These are phyloP conservation scores for Hymenoscyphus linearis DNA, from an alignment of 2,329 filamentous ascomycete species.

Conservation along the genomic window DNA sequence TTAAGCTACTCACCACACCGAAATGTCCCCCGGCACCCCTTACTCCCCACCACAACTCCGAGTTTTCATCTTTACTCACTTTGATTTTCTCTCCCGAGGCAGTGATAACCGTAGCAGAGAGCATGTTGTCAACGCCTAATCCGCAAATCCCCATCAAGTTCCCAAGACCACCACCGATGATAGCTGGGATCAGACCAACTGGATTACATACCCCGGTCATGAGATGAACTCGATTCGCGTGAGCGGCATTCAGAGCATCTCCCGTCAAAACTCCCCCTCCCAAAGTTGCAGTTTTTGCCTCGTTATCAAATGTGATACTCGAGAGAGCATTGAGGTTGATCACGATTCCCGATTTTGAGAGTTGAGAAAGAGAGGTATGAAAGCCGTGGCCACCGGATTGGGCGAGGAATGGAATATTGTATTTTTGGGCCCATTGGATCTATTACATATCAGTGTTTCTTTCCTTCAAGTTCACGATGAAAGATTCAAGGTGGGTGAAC, in stretches of 20 bases:
- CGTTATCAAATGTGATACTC: neutral
- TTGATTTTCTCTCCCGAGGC: neutral
- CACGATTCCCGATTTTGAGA: neutral
- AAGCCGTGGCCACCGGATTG: slow-evolving; percentile 12
- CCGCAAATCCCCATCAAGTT: neutral
- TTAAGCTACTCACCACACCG: neutral
- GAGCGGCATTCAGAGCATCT: slow-evolving; percentile 1
- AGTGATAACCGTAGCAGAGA: neutral
- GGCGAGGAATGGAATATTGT: slow-evolving; percentile 12
- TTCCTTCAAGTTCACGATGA: neutral
- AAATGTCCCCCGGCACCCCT: neutral
- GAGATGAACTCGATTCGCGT: neutral
- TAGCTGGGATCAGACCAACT: neutral
- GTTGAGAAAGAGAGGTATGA: neutral
- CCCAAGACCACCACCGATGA: neutral
- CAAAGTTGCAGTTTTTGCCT: slow-evolving; percentile 1
- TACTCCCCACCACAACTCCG: neutral
- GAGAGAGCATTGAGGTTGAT: neutral
- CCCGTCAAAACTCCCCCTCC: slow-evolving; percentile 6
- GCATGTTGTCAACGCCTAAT: neutral
- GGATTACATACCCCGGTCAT: slow-evolving; percentile 6
- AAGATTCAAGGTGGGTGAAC: neutral
- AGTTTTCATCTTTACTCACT: neutral
- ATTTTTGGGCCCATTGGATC: slow-evolving; percentile 9
- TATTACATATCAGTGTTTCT: neutral